Evolutionary conservation across 192 early-diverging fungal genomes (phyloP).

Genomic region (Podila verticillata): DNA sequence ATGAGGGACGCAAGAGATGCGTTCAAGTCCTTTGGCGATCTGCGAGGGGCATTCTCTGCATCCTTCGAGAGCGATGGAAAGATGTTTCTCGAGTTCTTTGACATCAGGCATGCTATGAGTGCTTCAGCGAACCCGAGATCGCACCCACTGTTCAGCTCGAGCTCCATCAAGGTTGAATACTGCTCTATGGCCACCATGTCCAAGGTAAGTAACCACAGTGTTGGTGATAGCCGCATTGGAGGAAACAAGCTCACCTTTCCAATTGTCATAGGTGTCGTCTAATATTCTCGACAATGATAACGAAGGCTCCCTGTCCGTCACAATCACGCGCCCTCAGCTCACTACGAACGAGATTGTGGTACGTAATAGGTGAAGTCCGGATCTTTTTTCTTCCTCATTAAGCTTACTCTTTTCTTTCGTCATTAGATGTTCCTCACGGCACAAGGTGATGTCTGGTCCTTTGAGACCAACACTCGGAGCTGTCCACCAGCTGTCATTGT

Average conservation of each 20-base stretch:
- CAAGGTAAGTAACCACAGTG: slow-evolving; percentile 13
- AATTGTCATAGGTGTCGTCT: slow-evolving; percentile 5
- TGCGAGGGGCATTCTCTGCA: slow-evolving; percentile 49
- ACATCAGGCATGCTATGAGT: slow-evolving; percentile 50
- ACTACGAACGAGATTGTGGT: slow-evolving; percentile 48
- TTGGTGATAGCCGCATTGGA: too few species aligned
- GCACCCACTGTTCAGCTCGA: slow-evolving; percentile 3
- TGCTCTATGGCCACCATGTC: slow-evolving; percentile 10
- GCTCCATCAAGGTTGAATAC: slow-evolving; percentile 35
- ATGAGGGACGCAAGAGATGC: slow-evolving; percentile 34
- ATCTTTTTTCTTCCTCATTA: background rate
- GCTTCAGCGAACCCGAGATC: slow-evolving; percentile 28
- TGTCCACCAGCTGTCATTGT: slow-evolving; percentile 33
- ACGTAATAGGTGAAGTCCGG: background rate
- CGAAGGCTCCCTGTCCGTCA: slow-evolving; percentile 41
- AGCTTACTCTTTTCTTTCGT: background rate
- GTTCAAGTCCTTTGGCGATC: slow-evolving; percentile 49
- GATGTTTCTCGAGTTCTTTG: slow-evolving; percentile 59
- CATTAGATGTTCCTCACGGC: slow-evolving; percentile 36
- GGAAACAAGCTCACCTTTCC: background rate
- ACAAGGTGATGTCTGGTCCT: slow-evolving; percentile 51
- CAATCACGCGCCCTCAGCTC: slow-evolving; percentile 14
- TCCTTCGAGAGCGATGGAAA: slow-evolving; percentile 33
- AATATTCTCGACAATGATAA: slow-evolving; percentile 28
- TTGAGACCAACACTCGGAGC: slow-evolving; percentile 27